Percentiles rank a stretch among this genome's conserved stretches.
phyloP scores from a whole-genome alignment of 208 protist genomes.

The Porcisia deanei region DNA sequence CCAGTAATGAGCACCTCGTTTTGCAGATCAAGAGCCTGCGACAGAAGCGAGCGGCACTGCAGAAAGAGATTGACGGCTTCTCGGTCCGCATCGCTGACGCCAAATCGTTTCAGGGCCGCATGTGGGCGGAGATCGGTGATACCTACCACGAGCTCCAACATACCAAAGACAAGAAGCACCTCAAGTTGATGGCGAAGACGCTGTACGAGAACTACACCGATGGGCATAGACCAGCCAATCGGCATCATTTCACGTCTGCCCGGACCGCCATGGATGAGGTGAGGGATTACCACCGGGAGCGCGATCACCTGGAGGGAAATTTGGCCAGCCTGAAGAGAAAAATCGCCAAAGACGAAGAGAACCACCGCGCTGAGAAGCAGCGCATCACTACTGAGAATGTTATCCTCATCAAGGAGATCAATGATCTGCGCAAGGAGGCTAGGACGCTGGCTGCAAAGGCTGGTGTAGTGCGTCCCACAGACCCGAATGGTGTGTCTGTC shows the following conservation, averaged over 20 bases:
- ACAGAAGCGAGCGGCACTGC: constrained; percentile 93
- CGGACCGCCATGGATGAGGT: constrained; percentile 91
- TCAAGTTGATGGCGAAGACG: constrained; percentile 93
- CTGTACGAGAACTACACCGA: constrained; percentile 93
- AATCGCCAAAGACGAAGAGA: constrained; percentile 94
- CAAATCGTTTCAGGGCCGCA: constrained; percentile 85
- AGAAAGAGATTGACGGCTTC: constrained; percentile 91
- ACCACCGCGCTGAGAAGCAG: constrained; percentile 85
- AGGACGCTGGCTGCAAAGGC: constrained; percentile 78
- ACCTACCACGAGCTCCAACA: constrained; percentile 46
- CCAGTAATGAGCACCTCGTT: constrained; percentile 92
- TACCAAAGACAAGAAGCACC: constrained; percentile 45
- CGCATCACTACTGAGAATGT: constrained; percentile 97
- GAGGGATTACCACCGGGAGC: constrained; percentile 95
- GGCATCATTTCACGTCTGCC: constrained; percentile 43
- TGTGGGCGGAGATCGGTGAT: constrained; percentile 90
- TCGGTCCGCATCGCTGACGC: constrained; percentile 61
- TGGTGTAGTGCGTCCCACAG: constrained; percentile 50
- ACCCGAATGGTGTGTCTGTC: constrained; percentile 50
- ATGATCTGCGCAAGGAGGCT: constrained; percentile 96
- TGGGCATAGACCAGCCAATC: constrained; percentile 30
- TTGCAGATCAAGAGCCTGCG: constrained; percentile 92
- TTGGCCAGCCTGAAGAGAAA: constrained; percentile 93
- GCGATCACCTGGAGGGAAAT: constrained; percentile 95
- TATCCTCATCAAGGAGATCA: constrained; percentile 95